These are phyloP conservation scores for Aechmea fasciata DNA, from an alignment of 176 grass and related monocot genomes.

Conservation along the genomic window DNA sequence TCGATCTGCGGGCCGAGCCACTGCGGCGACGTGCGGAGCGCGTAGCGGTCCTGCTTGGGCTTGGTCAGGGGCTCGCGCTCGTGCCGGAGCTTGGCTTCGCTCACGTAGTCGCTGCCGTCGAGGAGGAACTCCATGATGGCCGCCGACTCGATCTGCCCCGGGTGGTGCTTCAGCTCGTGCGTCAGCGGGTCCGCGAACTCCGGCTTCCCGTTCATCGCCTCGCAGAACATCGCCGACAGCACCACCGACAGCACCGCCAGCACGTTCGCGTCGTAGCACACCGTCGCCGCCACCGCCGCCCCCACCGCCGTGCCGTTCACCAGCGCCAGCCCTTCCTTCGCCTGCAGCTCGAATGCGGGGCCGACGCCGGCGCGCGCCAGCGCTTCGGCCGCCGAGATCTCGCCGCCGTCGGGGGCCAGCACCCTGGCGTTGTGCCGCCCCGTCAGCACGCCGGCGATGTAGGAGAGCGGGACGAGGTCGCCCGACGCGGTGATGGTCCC, in stretches of 20 bases:
- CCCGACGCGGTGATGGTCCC: constrained; percentile 20
- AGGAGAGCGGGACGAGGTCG: constrained; percentile 16
- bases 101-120: constrained; percentile 18
- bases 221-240: constrained; percentile 23
- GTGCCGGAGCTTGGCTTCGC: constrained; percentile 5
- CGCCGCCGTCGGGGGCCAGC: constrained; percentile 7
- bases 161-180: constrained; percentile 22
- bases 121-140: constrained; percentile 18
- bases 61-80: constrained; percentile 9
- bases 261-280: constrained; percentile 21
- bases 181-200: constrained; percentile 20
- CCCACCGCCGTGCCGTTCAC: constrained; percentile 20
- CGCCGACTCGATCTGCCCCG: constrained; percentile 20
- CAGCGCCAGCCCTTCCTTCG: constrained; percentile 14
- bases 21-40: constrained; percentile 13
- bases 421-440: constrained; percentile 10
- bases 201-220: constrained; percentile 18
- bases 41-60: constrained; percentile 20
- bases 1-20: constrained; percentile 22
- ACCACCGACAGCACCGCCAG: constrained; percentile 12
- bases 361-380: constrained; percentile 12
- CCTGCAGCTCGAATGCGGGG: constrained; percentile 3
- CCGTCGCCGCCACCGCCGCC: constrained; percentile 15
- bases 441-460: constrained; percentile 19
- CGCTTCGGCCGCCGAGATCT: constrained; percentile 6